phyloP scores from a whole-genome alignment of 2,329 filamentous ascomycete genomes.

The Plectosphaerella cucumerina region DNA sequence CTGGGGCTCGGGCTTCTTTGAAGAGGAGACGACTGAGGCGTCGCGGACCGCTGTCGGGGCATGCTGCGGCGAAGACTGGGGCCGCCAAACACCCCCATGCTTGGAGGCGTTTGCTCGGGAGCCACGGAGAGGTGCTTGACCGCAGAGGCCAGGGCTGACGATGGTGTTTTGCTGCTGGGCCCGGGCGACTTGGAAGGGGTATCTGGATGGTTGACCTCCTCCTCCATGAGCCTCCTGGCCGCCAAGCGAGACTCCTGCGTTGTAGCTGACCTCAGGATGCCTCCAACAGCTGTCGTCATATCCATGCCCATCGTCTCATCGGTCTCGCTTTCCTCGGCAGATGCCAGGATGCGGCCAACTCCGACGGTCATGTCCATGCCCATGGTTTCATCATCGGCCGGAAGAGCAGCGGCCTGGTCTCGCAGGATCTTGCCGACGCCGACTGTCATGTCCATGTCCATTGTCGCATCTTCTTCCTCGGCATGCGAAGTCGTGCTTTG shows the following conservation, averaged over 20 bases:
- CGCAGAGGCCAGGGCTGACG: constrained; percentile 23
- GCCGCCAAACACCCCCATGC: constrained; percentile 47
- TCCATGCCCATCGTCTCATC: constrained; percentile 59
- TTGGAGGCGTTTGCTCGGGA: constrained; percentile 42
- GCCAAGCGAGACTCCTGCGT: constrained; percentile 35
- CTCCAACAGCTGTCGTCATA: constrained; percentile 60
- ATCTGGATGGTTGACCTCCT: constrained; percentile 49
- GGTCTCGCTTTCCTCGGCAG: constrained; percentile 27
- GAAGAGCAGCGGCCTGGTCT: constrained; percentile 11
- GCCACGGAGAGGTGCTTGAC: constrained; percentile 8
- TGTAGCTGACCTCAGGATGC: constrained; percentile 46
- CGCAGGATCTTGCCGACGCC: constrained; percentile 38
- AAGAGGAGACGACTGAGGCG: constrained; percentile 23
- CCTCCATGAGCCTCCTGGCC: constrained; percentile 55
- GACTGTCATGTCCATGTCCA: constrained; percentile 55
- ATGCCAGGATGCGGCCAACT: constrained; percentile 49
- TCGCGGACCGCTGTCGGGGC: constrained; percentile 34
- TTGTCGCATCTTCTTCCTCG: constrained; percentile 48
- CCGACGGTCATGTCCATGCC: constrained; percentile 61
- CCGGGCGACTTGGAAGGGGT: constrained; percentile 34
- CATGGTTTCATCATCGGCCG: constrained; percentile 28
- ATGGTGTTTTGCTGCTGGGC: constrained; percentile 29
- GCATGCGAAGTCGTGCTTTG: constrained; percentile 29
- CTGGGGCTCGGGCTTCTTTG: not conserved
- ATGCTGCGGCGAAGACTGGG: constrained; percentile 46